Evolutionary conservation across 306 rosid genomes (phyloP).

Genomic region (Mimosa pudica): DNA sequence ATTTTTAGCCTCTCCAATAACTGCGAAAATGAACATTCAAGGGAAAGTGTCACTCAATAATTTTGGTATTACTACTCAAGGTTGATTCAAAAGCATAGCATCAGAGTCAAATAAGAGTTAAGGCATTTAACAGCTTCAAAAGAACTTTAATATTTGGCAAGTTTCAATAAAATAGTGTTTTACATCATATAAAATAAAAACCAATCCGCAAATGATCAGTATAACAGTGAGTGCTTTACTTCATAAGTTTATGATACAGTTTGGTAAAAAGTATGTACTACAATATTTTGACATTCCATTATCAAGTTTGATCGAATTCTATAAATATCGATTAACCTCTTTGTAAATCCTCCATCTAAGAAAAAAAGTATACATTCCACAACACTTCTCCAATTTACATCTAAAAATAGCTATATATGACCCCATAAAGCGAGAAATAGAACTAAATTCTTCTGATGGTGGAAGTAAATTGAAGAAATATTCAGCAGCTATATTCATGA

Average conservation of each 20-base stretch:
- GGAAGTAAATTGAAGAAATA: not conserved
- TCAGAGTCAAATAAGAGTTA: not conserved
- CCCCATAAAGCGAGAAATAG: not conserved
- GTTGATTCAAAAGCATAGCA: not conserved
- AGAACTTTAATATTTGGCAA: not conserved
- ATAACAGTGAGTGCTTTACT: not conserved
- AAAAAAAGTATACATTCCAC: not conserved
- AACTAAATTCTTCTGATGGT: not conserved
- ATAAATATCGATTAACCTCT: not conserved
- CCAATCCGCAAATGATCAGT: not conserved
- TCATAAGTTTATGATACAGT: not conserved
- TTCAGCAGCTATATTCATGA: not conserved
- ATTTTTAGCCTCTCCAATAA: not conserved
- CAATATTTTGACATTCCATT: not conserved
- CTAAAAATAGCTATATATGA: not conserved
- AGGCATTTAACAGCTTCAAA: not conserved
- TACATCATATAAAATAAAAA: not conserved
- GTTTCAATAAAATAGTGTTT: not conserved
- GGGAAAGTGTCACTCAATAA: not conserved
- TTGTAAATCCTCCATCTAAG: not conserved
- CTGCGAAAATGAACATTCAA: not conserved
- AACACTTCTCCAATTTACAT: not conserved
- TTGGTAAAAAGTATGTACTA: not conserved
- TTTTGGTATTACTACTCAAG: not conserved
- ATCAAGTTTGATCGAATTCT: not conserved